Conservation (phyloP, 805 yeast species). For the Saccharomycopsis babjevae region DNA sequence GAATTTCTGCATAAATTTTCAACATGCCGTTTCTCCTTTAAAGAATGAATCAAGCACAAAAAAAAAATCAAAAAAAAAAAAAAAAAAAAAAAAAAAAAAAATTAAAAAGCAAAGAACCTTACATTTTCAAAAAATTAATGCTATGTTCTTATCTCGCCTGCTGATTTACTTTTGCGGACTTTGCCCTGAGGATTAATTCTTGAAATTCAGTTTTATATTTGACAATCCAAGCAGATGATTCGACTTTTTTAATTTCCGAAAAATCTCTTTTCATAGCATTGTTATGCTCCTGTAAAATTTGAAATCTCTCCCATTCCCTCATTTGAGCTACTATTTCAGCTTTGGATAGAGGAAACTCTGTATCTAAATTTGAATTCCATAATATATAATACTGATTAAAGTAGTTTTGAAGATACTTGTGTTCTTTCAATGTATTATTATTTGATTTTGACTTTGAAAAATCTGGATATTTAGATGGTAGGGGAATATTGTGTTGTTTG, state of each 20-base stretch:
- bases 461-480: neutral
- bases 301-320: constrained; percentile 13
- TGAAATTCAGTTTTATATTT: constrained; percentile 9
- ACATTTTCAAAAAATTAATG: no score
- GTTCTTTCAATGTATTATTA: neutral
- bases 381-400: constrained; percentile 9
- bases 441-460: neutral
- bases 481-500: constrained; percentile 4
- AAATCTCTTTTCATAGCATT: neutral
- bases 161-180: neutral
- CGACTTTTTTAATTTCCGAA: neutral
- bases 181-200: constrained; percentile 6
- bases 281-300: constrained; percentile 10
- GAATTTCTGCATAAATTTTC: neutral
- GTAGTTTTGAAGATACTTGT: constrained; percentile 5
- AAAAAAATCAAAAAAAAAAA: neutral
- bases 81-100: no score
- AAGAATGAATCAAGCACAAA: neutral
- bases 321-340: constrained; percentile 4
- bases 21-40: neutral
- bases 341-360: constrained; percentile 5
- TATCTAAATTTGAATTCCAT: constrained; percentile 16
- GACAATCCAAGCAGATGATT: constrained; percentile 4
- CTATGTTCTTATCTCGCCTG: no score
- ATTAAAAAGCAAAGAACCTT: no score